Percentiles rank a stretch among this genome's conserved stretches.
Evolutionary conservation across 208 protist species (phyloP).

Genomic region (Leptomonas pyrrhocoris): DNA sequence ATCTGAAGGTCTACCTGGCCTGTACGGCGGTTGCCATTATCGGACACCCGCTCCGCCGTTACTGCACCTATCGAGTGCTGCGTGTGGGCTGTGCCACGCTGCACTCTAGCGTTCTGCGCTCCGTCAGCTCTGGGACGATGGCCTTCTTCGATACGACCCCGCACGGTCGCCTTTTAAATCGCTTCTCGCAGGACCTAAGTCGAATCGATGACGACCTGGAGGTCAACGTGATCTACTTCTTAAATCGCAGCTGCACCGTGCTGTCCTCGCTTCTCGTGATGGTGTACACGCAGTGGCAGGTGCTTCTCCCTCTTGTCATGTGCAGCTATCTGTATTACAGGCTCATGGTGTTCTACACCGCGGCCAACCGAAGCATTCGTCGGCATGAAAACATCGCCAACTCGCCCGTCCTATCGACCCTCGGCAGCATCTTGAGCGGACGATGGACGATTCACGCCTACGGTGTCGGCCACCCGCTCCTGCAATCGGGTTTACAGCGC

Average conservation of each 20-base stretch:
- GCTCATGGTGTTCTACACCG: slow-evolving; percentile 88
- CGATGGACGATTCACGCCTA: slow-evolving; percentile 84
- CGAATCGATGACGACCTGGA: slow-evolving; percentile 72
- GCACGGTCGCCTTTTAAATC: slow-evolving; percentile 69
- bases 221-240: slow-evolving; percentile 34
- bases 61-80: slow-evolving; percentile 21
- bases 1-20: slow-evolving; percentile 7
- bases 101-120: slow-evolving; percentile 47
- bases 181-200: slow-evolving; percentile 79
- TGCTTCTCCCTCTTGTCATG: slow-evolving; percentile 42
- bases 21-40: not conserved
- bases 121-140: slow-evolving; percentile 47
- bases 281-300: slow-evolving; percentile 17
- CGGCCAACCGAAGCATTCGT: slow-evolving; percentile 78
- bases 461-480: slow-evolving; percentile 14
- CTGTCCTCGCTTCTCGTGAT: slow-evolving; percentile 33
- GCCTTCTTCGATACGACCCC: slow-evolving; percentile 59
- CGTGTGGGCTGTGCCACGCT: slow-evolving; percentile 40
- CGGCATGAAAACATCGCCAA: slow-evolving; percentile 80
- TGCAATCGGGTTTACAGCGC: slow-evolving; percentile 20
- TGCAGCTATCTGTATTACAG: slow-evolving; percentile 62
- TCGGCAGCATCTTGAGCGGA: slow-evolving; percentile 70
- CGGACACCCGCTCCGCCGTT: slow-evolving; percentile 6
- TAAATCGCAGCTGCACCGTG: slow-evolving; percentile 5
- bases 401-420: slow-evolving; percentile 92